Conservation (phyloP, 345 rosid species). For the Noccaea caerulescens region DNA sequence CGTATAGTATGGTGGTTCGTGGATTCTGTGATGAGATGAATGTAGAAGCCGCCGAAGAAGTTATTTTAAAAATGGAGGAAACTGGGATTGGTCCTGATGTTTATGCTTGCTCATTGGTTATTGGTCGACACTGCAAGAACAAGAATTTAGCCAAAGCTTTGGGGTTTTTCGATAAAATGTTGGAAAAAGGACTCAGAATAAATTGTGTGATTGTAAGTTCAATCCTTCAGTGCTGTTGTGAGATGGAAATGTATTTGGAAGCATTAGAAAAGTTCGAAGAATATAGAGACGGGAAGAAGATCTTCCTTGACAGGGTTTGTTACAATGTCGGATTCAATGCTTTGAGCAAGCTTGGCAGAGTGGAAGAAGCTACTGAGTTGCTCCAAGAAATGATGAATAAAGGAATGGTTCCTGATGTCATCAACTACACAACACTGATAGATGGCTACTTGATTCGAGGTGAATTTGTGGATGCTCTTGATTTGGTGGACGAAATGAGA, state of each 20-base stretch:
- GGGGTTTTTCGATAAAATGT: conserved; percentile 52
- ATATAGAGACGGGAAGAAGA: conserved; percentile 41
- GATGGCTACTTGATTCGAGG: conserved; percentile 64
- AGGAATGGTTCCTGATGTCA: conserved; percentile 54
- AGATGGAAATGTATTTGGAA: conserved; percentile 28
- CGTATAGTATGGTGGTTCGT: conserved; percentile 52
- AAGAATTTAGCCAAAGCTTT: conserved; percentile 55
- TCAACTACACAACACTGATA: conserved; percentile 75
- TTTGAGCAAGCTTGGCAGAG: conserved; percentile 61
- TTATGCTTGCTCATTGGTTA: conserved; percentile 50
- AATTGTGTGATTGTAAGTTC: conserved; percentile 60
- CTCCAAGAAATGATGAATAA: conserved; percentile 63
- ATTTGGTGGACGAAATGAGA: conserved; percentile 62
- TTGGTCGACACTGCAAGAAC: conserved; percentile 53
- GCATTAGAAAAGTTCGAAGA: conserved; percentile 12
- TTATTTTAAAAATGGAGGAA: conserved; percentile 55
- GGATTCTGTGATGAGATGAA: conserved; percentile 69
- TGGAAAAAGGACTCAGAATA: conserved; percentile 53
- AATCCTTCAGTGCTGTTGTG: conserved; percentile 64
- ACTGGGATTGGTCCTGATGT: conserved; percentile 54
- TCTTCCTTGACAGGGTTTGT: conserved; percentile 63
- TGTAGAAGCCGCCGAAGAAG: conserved; percentile 55
- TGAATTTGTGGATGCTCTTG: conserved; percentile 49
- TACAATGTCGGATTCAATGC: conserved; percentile 60
- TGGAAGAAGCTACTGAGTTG: conserved; percentile 59